A percentile compares a stretch with the other conserved stretches of the same genome.
These are phyloP conservation scores for Ciborinia camelliae DNA, from an alignment of 2,329 filamentous ascomycete species.

Conservation along the genomic window DNA sequence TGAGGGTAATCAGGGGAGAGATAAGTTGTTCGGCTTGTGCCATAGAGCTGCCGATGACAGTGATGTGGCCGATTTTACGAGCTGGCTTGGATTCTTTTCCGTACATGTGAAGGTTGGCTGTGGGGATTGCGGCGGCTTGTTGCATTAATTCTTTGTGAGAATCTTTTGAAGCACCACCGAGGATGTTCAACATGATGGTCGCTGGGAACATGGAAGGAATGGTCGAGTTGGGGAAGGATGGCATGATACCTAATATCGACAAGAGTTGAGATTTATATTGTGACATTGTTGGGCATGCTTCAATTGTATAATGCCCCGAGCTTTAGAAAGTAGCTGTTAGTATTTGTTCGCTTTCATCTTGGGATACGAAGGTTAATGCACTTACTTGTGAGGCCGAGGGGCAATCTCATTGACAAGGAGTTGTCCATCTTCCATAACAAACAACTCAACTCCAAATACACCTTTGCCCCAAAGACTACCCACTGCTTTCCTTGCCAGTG, in stretches of 20 bases:
- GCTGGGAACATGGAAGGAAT: conserved; percentile 41
- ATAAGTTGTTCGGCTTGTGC: conserved; percentile 64
- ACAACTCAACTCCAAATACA: conserved; percentile 96
- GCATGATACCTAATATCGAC: conserved; percentile 65
- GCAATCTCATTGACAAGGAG: conserved; percentile 60
- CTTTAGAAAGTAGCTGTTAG: conserved; percentile 61
- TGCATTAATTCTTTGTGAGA: conserved; percentile 58
- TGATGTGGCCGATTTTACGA: conserved; percentile 95
- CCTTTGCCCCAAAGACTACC: conserved; percentile 80
- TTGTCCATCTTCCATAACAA: conserved; percentile 68
- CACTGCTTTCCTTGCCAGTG: conserved; percentile 76
- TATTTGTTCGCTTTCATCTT: neutral
- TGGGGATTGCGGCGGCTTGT: conserved; percentile 54
- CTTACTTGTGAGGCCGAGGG: conserved; percentile 30
- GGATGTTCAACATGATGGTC: conserved; percentile 77
- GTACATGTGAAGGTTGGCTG: conserved; percentile 77
- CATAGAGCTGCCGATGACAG: conserved; percentile 67
- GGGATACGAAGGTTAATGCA: neutral
- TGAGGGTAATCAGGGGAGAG: conserved; percentile 64
- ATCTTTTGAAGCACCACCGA: conserved; percentile 63
- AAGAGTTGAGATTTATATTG: conserved; percentile 84
- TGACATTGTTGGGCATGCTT: conserved; percentile 79
- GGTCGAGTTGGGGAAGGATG: conserved; percentile 27
- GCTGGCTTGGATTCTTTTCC: conserved; percentile 84
- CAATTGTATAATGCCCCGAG: conserved; percentile 92